phyloP scores from a whole-genome alignment of 2,329 filamentous ascomycete genomes.

The Niveomyces coronatus region DNA sequence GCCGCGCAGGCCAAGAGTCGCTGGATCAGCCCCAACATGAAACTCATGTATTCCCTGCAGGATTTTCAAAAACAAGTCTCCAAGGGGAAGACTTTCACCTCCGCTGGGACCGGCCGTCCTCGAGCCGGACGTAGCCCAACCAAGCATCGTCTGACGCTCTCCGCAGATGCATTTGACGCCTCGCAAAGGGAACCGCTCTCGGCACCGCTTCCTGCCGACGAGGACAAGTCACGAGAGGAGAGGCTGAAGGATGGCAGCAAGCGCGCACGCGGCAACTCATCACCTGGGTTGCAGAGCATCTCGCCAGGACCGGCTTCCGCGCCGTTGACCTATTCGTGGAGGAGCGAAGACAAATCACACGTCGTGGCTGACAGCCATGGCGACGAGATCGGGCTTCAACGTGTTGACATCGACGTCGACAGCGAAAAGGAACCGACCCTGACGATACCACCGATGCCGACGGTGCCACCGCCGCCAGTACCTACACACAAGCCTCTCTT shows the following conservation, averaged over 20 bases:
- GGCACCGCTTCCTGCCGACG: conserved; percentile 48
- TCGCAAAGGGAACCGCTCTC: conserved; percentile 47
- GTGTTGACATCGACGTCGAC: neutral
- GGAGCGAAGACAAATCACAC: too few species aligned
- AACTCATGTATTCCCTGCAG: conserved; percentile 79
- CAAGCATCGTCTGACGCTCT: conserved; percentile 50
- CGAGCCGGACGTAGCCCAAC: conserved; percentile 44
- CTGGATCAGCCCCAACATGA: conserved; percentile 91
- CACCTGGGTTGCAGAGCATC: conserved; percentile 37
- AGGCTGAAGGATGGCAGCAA: conserved; percentile 30
- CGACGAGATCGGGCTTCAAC: neutral
- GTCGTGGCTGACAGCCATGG: too few species aligned
- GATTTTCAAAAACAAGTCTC: conserved; percentile 62
- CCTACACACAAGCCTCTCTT: conserved; percentile 10
- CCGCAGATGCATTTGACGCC: conserved; percentile 46
- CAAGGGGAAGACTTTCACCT: conserved; percentile 35
- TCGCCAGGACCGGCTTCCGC: conserved; percentile 58
- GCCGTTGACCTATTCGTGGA: conserved; percentile 53
- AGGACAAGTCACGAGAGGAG: conserved; percentile 30
- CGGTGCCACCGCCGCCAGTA: conserved; percentile 11
- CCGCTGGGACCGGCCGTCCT: conserved; percentile 35
- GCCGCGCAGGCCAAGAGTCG: conserved; percentile 69
- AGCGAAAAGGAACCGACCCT: neutral
- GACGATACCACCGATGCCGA: conserved; percentile 9
- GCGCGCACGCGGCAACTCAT: conserved; percentile 43